Evolutionary conservation across 2,329 filamentous ascomycete species (phyloP).

Genomic region (Myriangium duriaei): DNA sequence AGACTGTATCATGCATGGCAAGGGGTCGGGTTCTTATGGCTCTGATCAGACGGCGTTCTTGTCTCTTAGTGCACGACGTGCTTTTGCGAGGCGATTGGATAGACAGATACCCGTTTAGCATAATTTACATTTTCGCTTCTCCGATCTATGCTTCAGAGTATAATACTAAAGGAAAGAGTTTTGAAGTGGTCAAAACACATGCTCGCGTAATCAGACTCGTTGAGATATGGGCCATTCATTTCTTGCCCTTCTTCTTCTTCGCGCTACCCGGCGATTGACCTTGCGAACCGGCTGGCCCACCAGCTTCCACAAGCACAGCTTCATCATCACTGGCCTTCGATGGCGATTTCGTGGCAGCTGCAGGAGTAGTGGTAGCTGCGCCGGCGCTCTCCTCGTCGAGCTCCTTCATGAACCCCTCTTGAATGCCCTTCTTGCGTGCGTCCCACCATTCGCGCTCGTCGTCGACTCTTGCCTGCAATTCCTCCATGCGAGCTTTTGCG

Average conservation of each 20-base stretch:
- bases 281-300: constrained; percentile 31
- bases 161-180: no score
- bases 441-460: constrained; percentile 89
- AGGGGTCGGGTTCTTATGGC: constrained; percentile 6
- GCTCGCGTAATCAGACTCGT: no score
- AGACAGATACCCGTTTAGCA: constrained; percentile 9
- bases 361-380: constrained; percentile 18
- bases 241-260: constrained; percentile 49
- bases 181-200: no score
- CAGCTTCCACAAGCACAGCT: constrained; percentile 63
- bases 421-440: constrained; percentile 61
- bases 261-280: constrained; percentile 44
- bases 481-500: constrained; percentile 61
- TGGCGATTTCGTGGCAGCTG: constrained; percentile 18
- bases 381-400: constrained; percentile 47
- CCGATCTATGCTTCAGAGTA: no score
- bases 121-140: no score
- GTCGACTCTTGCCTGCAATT: constrained; percentile 57
- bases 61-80: no score
- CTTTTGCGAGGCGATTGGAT: no score
- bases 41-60: no score
- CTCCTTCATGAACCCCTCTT: constrained; percentile 73
- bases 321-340: constrained; percentile 51
- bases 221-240: no score
- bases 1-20: constrained; percentile 8